Percentiles rank a stretch among this genome's conserved stretches.
Conservation (phyloP, 1,284 basidiomycete species). For the Sporisorium sorghi region DNA sequence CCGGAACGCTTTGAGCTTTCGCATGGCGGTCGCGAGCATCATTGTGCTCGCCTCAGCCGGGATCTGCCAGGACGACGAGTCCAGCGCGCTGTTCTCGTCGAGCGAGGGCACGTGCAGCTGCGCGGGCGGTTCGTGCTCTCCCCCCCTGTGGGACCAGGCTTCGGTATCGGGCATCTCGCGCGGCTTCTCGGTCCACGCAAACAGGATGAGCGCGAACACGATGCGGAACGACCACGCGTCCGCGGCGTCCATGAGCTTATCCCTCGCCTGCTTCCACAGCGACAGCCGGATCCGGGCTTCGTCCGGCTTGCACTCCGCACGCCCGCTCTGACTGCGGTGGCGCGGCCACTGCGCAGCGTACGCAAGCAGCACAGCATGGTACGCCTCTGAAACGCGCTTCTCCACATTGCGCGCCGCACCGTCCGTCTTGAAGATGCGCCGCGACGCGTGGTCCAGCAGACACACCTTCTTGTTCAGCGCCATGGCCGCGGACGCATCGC, state of each 20-base stretch:
- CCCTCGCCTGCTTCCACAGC: constrained; percentile 43
- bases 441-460: constrained; percentile 35
- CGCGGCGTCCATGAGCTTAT: constrained; percentile 45
- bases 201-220: constrained; percentile 47
- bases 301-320: constrained; percentile 24
- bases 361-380: constrained; percentile 39
- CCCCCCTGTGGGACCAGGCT: constrained; percentile 21
- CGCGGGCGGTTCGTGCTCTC: constrained; percentile 21
- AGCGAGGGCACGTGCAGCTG: constrained; percentile 32
- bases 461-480: constrained; percentile 44
- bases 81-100: constrained; percentile 43
- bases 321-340: constrained; percentile 10
- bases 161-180: constrained; percentile 35
- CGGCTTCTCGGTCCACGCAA: constrained; percentile 49
- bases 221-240: constrained; percentile 46
- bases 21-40: constrained; percentile 48
- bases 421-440: constrained; percentile 36
- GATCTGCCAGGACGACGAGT: constrained; percentile 41
- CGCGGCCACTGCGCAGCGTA: constrained; percentile 46
- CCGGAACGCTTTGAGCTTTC: constrained; percentile 42
- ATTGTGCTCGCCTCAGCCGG: constrained; percentile 41
- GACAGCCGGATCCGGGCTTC: constrained; percentile 36
- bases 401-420: constrained; percentile 30
- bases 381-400: constrained; percentile 39
- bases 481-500: constrained; percentile 18